Evolutionary conservation across 2,329 filamentous ascomycete species (phyloP), one percentile per base, ranked within the genome.

Genomic region (Thelonectria discophora): DNA sequence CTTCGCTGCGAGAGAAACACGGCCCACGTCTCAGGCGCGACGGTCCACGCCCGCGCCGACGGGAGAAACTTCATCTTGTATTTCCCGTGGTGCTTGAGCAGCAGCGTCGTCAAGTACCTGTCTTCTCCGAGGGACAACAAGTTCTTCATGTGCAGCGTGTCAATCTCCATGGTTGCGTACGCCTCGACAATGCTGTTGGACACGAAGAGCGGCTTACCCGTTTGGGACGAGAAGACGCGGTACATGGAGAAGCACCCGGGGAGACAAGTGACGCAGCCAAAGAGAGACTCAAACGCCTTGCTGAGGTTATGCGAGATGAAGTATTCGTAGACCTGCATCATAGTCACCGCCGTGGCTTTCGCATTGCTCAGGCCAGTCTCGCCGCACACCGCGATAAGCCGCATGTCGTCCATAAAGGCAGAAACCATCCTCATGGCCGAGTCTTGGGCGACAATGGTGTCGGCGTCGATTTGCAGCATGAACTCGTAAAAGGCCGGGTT

Each of bases 211-310:
- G 95, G 95, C 70, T 93, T 94, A 70, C 95, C 95, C 75, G 93
- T 94, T 77, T 98, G 95, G 20, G 91, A 91, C 3, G 94, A 97
- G 67, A 95, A 88, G 40, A 99, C 84, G 75, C 95, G 94, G 77
- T 99, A 99, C 95, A 99, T 98, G 80, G 90, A 91, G 86, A 99
- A 99, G 90, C 95, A 99, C 86, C 95, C 95, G 67, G 95, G 95
- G 81, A 99, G 89, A 89, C 95, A 99, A 63, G 95, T 98, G 63
- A 99, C 95, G 77, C 93, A 97, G 74, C 94, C 95, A 74, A 99
- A 99, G 62, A 99, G 86, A 62, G 93, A 97, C 77, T 99, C 95
- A 74, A 99, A 99, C 64, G 95, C 93, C 82, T 99, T 99, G 57
- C 94, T 85, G 76, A 99, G 82, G 79, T 99, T 91, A 84, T 99